Evolutionary conservation across 306 rosid species (phyloP).

Genomic region (Mucuna pruriens): DNA sequence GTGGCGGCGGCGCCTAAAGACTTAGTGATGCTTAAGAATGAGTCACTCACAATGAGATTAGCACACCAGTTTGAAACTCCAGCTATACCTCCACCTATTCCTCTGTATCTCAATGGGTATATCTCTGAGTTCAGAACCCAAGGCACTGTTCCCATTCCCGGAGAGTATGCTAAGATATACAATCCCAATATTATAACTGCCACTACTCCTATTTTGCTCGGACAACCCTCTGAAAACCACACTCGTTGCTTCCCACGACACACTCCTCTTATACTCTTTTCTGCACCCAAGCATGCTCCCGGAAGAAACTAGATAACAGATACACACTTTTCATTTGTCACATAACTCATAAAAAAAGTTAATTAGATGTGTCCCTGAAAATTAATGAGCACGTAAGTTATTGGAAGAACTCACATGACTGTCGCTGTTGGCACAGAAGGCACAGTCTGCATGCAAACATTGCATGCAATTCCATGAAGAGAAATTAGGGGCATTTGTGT

Average conservation of each 20-base stretch:
- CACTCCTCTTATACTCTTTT: conserved; percentile 29
- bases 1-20: conserved; percentile 65
- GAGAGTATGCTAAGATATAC: conserved; percentile 69
- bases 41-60: conserved; percentile 69
- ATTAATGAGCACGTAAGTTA: too few species aligned
- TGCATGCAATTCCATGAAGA: conserved; percentile 78
- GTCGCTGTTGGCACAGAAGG: conserved; percentile 57
- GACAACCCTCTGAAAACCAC: conserved; percentile 80
- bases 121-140: conserved; percentile 91
- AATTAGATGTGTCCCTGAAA: too few species aligned
- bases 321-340: too few species aligned
- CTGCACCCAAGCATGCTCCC: conserved; percentile 70
- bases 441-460: conserved; percentile 63
- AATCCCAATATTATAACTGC: conserved; percentile 67
- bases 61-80: conserved; percentile 81
- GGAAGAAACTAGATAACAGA: conserved; percentile 58
- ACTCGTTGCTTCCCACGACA: conserved; percentile 52
- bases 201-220: conserved; percentile 67
- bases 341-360: too few species aligned
- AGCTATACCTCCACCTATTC: conserved; percentile 84
- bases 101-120: conserved; percentile 78
- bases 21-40: conserved; percentile 65
- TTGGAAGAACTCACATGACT: conserved; percentile 46
- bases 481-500: conserved; percentile 40
- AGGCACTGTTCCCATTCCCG: conserved; percentile 86